Conservation (phyloP, 306 rosid genomes). For the Cicer chorassanicum region DNA sequence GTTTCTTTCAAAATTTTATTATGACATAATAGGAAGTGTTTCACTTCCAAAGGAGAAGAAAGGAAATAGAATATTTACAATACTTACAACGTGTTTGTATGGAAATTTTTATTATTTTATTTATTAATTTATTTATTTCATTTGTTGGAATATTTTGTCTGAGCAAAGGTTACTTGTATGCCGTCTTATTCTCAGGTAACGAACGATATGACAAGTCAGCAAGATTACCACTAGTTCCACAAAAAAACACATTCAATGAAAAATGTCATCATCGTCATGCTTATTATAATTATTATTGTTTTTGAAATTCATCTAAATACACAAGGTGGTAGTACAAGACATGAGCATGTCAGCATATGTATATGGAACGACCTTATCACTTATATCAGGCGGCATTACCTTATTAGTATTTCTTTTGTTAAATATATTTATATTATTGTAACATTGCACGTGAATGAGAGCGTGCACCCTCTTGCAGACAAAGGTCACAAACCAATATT, state of each 20-base stretch:
- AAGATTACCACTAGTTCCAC: too few species aligned
- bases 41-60: constrained; percentile 48
- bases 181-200: not conserved
- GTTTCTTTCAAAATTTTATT: constrained; percentile 43
- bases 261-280: too few species aligned
- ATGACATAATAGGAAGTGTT: constrained; percentile 47
- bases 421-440: not conserved
- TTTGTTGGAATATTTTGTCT: constrained; percentile 2
- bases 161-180: not conserved
- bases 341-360: constrained; percentile 17
- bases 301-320: not conserved
- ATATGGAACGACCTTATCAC: not conserved
- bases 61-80: constrained; percentile 42
- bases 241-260: too few species aligned
- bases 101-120: constrained; percentile 34
- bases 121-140: constrained; percentile 45
- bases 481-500: not conserved
- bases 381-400: not conserved
- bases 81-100: constrained; percentile 41
- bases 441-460: constrained; percentile 22
- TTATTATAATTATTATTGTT: too few species aligned
- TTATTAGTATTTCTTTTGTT: constrained; percentile 12
- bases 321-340: not conserved
- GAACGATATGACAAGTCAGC: too few species aligned
- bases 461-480: constrained; percentile 27